phyloP scores from a whole-genome alignment of 1,284 basidiomycete species.

The Lentinula novae-zelandiae region DNA sequence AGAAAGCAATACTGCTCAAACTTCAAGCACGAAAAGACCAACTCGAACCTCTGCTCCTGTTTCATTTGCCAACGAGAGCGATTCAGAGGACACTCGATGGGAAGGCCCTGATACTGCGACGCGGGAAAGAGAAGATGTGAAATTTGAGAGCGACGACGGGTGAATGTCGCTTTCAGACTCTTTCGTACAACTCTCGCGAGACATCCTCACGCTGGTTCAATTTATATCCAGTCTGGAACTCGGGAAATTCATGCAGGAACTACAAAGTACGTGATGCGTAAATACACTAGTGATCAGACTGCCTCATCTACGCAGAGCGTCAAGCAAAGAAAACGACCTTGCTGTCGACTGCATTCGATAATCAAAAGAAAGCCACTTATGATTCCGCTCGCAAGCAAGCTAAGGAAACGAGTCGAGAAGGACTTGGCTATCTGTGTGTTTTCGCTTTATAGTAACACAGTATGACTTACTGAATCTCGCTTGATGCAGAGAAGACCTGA shows the following conservation, averaged over 20 bases:
- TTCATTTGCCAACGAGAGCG: slow-evolving; percentile 16
- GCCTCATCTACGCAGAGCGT: slow-evolving; percentile 17
- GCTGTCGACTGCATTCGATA: slow-evolving; percentile 23
- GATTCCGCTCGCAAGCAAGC: slow-evolving; percentile 21
- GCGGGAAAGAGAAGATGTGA: slow-evolving; percentile 9
- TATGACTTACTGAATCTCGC: background rate
- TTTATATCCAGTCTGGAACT: slow-evolving; percentile 7
- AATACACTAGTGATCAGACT: background rate
- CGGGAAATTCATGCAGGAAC: slow-evolving; percentile 20
- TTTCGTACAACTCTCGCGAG: background rate
- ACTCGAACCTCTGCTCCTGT: slow-evolving; percentile 11
- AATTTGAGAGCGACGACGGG: slow-evolving; percentile 14
- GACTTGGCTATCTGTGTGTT: slow-evolving; percentile 19
- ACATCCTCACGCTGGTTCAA: background rate
- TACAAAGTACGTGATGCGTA: slow-evolving; percentile 17
- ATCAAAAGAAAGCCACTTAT: slow-evolving; percentile 26
- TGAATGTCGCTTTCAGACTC: background rate
- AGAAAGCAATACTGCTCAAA: slow-evolving; percentile 5
- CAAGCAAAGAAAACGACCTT: slow-evolving; percentile 23
- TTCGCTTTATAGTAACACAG: background rate
- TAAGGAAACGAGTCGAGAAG: slow-evolving; percentile 20
- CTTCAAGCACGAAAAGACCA: slow-evolving; percentile 16
- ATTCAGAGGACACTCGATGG: slow-evolving; percentile 15
- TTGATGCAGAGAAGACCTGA: slow-evolving; percentile 16
- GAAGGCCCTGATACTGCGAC: slow-evolving; percentile 9